Base-by-base conservation (phyloP, 305 asterid genomes). In the Lippia alba region DNA sequence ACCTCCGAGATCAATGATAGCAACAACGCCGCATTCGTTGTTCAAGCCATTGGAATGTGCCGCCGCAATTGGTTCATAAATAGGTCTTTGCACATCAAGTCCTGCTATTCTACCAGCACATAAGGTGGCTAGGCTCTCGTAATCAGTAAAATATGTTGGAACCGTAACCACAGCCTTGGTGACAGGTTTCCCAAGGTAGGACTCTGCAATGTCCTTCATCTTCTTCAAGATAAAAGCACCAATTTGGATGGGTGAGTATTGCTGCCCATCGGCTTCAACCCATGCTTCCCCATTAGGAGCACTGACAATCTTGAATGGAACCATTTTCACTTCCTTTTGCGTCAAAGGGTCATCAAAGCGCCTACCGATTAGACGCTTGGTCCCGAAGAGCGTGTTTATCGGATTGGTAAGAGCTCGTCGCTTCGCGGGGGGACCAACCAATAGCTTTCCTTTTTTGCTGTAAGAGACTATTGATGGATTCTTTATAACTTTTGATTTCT, bases 241-340 rank as follows among this genome's bases (percentile, higher is more conserved):
- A 80, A 94, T 55, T 78, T 94, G 99, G 77, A 97, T 94, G 0
- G 97, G 96, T 8, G 99, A 94, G 68, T 91, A 91, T 75, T 89
- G 91, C 63, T 94, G 90, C 4, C 97, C 97, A 78, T 84, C 89
- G 59, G 91, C 91, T 81, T 94, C 99, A 50, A 94, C 96, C 99
- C 99, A 94, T 0, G 97, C 99, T 82, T 94, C 99, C 33, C 99
- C 99, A 76, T 90, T 91, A 3, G 97, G 86, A 34, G 92, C 97
- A 82, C 74, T 83, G 20, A 91, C 91, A 46, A 94, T 86, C 65
- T 91, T 94, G 81, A 68, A 94, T 0, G 99, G 96, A 62, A 94
- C 97, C 99, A 94, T 94, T 78, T 94, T 88, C 99, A 94, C 89
- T 70, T 94, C 99, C 85, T 94, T 91, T 67, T 94, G 99, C 0